Base-by-base conservation (phyloP, 176 grass and related monocot species). In the Ensete ventricosum region DNA sequence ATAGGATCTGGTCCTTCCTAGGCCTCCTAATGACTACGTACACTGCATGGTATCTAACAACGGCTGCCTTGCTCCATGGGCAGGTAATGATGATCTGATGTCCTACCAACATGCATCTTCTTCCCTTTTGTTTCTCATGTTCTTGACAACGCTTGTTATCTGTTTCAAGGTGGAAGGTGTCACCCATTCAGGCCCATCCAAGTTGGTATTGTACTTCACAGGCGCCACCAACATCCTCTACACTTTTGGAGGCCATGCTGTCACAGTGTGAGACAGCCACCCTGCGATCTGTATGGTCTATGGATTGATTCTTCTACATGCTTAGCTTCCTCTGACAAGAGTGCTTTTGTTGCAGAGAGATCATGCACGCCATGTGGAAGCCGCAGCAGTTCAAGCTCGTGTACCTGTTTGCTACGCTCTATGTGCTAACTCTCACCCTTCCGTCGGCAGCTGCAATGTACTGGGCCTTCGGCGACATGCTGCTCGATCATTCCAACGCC, bases 311-410 rank as follows among this genome's bases (percentile, higher is more conserved):
- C 43, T 59, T 23, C 20, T 50, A 4, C 76, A 52, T 58, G 19
- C 57, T 64, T 78, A 9, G 11, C n/a, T 63, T 63, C 4, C 60
- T 63, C 60, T 63, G 5, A 21, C 20, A 10, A 21, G n/a, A 10
- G n/a, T 10, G 24, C 34, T 43, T 43, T 5, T 6, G 34, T 1
- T 89, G 77, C 84, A 96, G 93, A 57, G 94, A 98, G 84, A 89
- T 98, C 74, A 98, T 98, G 94, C 94, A 98, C 81, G 94, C 94
- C 20, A 98, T 98, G 94, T 98, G 94, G 94, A 98, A 93, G 60
- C 94, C 94, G 0, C 94, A 93, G 49, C 89, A 93, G 82, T 98
- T 98, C 76, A 98, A 98, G 81, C 77, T 89, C 25, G 88, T 98
- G 71, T 98, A 98, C 86, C 86, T 98, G 2, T 49, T 78, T 8